Conservation (phyloP, 2,329 filamentous ascomycete species). For the Salinomyces thailandicus region DNA sequence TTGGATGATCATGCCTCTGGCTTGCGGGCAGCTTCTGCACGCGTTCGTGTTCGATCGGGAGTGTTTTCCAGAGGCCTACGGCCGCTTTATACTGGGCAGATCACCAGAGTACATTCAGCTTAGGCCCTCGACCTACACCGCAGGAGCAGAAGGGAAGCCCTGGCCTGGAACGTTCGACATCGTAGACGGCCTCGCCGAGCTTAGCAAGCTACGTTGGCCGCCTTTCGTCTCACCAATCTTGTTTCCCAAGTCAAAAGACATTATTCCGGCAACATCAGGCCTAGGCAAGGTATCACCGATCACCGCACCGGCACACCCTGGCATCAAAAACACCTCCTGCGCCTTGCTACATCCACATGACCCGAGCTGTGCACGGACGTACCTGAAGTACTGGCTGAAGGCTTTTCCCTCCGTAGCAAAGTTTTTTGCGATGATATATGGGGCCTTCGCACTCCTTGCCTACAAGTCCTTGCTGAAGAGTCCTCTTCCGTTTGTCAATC, state of each 20-base stretch:
- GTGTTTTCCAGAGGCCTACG: conserved; percentile 46
- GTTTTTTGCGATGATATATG: conserved; percentile 66
- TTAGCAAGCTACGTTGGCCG: conserved; percentile 77
- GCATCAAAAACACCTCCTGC: conserved; percentile 76
- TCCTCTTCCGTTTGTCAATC: conserved; percentile 57
- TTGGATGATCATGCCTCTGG: conserved; percentile 42
- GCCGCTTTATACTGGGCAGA: conserved; percentile 56
- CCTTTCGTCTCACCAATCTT: conserved; percentile 78
- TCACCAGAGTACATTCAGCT: conserved; percentile 70
- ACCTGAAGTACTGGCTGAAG: conserved; percentile 75
- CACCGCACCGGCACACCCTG: conserved; percentile 73
- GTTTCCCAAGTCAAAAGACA: conserved; percentile 53
- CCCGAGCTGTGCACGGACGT: conserved; percentile 79
- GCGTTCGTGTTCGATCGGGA: conserved; percentile 43
- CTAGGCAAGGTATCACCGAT: conserved; percentile 65
- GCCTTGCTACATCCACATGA: conserved; percentile 79
- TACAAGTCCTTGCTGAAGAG: conserved; percentile 58
- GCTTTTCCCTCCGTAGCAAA: conserved; percentile 71
- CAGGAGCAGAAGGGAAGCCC: conserved; percentile 41
- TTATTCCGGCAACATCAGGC: conserved; percentile 45
- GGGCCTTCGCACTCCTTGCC: conserved; percentile 57
- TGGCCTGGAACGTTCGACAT: conserved; percentile 73
- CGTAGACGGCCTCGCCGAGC: conserved; percentile 68
- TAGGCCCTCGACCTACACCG: conserved; percentile 60
- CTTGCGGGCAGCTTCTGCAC: conserved; percentile 40